These are phyloP conservation scores for Diaporthe sp. DNA, from an alignment of 2,329 filamentous ascomycete species.

Conservation along the genomic window DNA sequence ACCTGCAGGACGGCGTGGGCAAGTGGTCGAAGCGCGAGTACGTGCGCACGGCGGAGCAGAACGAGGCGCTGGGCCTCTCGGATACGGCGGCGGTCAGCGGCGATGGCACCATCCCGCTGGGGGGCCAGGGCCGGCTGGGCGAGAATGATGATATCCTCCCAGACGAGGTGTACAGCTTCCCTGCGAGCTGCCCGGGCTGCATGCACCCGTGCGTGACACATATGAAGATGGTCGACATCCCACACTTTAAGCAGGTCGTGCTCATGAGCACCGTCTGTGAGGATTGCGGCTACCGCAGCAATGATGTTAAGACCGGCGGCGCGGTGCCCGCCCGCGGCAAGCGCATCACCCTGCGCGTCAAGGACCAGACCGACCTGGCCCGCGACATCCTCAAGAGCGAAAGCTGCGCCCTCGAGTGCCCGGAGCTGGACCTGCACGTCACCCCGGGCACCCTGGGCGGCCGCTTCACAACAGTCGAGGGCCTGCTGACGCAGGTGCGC, in stretches of 20 bases:
- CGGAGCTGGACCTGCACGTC: slow-evolving; percentile 88
- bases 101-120: slow-evolving; percentile 66
- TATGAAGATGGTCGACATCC: slow-evolving; percentile 99
- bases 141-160: slow-evolving; percentile 86
- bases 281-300: slow-evolving; percentile 92
- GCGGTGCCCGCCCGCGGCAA: slow-evolving; percentile 89
- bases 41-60: slow-evolving; percentile 85
- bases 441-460: slow-evolving; percentile 96
- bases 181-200: slow-evolving; percentile 92
- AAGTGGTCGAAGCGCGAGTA: slow-evolving; percentile 94
- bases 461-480: slow-evolving; percentile 96
- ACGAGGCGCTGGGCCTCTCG: slow-evolving; percentile 84
- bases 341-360: slow-evolving; percentile 83
- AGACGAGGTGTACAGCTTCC: slow-evolving; percentile 93
- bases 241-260: slow-evolving; percentile 97
- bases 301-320: slow-evolving; percentile 97
- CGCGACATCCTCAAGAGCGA: slow-evolving; percentile 98
- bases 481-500: slow-evolving; percentile 90
- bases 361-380: slow-evolving; percentile 79
- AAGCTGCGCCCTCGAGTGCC: slow-evolving; percentile 87
- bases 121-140: slow-evolving; percentile 53
- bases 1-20: slow-evolving; percentile 81
- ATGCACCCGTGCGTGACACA: slow-evolving; percentile 88
- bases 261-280: slow-evolving; percentile 96
- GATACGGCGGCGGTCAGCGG: slow-evolving; percentile 65